Evolutionary conservation across 177 flowering plant genomes (phyloP).

Genomic region (Vitis hybrid): DNA sequence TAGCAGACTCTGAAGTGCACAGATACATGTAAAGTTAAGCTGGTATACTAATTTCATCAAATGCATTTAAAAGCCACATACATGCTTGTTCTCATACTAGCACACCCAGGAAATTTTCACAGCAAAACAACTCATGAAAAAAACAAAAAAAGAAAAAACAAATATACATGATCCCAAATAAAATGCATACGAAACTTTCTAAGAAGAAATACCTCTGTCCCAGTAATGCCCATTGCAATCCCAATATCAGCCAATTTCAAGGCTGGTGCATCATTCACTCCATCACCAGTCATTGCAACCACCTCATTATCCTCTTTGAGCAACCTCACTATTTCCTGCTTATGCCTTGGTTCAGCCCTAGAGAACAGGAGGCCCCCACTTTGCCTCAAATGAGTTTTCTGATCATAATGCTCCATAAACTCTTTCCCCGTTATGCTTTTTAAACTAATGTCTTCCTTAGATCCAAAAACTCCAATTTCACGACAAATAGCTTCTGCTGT

Average conservation of each 20-base stretch:
- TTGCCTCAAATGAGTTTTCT: slow-evolving; percentile 55
- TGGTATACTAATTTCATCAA: too few species aligned
- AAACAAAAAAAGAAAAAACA: too few species aligned
- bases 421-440: slow-evolving; percentile 86
- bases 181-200: too few species aligned
- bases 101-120: too few species aligned
- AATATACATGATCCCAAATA: too few species aligned
- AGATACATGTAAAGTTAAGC: too few species aligned
- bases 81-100: too few species aligned
- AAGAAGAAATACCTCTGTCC: slow-evolving; percentile 70
- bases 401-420: slow-evolving; percentile 59
- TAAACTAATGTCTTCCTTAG: slow-evolving; percentile 56
- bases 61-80: too few species aligned
- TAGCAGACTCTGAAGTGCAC: too few species aligned
- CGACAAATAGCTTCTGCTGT: slow-evolving; percentile 97
- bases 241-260: slow-evolving; percentile 93
- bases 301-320: slow-evolving; percentile 94
- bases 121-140: too few species aligned
- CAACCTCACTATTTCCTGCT: slow-evolving; percentile 86
- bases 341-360: slow-evolving; percentile 93
- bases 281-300: slow-evolving; percentile 99
- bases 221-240: slow-evolving; percentile 94
- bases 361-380: slow-evolving; percentile 84
- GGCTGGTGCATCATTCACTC: slow-evolving; percentile 98
- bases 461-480: slow-evolving; percentile 84